Conservation (phyloP, 1,139 yeast genomes). For the Saccharomyces hybrid region DNA sequence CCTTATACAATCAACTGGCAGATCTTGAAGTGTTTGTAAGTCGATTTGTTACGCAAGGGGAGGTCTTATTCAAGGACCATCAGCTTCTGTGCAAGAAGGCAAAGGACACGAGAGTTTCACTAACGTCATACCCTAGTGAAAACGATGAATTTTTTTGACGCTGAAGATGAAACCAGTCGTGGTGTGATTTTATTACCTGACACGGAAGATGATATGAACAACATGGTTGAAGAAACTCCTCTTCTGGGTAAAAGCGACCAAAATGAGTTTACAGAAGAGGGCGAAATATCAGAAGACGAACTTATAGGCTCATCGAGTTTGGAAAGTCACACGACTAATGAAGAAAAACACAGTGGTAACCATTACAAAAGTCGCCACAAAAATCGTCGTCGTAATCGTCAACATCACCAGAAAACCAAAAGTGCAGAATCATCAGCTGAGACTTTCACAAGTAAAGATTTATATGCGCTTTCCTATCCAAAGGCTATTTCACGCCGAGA, state of each 20-base stretch:
- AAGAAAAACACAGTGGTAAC: neutral
- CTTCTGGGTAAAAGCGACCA: neutral
- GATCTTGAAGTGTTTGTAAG: slow-evolving; percentile 21
- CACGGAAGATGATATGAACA: slow-evolving; percentile 22
- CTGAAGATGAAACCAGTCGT: slow-evolving; percentile 23
- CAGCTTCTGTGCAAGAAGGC: slow-evolving; percentile 10
- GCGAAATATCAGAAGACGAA: neutral
- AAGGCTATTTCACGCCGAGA: slow-evolving; percentile 45
- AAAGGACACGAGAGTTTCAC: slow-evolving; percentile 11
- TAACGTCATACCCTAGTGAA: slow-evolving; percentile 22
- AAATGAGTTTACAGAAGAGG: neutral
- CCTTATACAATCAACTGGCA: slow-evolving; percentile 19
- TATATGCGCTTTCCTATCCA: slow-evolving; percentile 58
- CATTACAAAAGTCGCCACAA: neutral
- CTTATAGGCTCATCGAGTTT: neutral
- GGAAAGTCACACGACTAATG: neutral
- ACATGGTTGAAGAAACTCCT: slow-evolving; percentile 10
- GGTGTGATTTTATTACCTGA: slow-evolving; percentile 31
- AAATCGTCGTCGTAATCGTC: neutral
- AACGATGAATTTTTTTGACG: slow-evolving; percentile 31
- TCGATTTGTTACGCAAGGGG: slow-evolving; percentile 21
- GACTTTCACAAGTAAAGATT: slow-evolving; percentile 17
- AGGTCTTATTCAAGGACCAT: slow-evolving; percentile 15
- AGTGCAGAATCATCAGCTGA: neutral
- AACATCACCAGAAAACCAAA: neutral